Evolutionary conservation across 2,329 filamentous ascomycete species (phyloP).

Genomic region (Trichoderma sp.): DNA sequence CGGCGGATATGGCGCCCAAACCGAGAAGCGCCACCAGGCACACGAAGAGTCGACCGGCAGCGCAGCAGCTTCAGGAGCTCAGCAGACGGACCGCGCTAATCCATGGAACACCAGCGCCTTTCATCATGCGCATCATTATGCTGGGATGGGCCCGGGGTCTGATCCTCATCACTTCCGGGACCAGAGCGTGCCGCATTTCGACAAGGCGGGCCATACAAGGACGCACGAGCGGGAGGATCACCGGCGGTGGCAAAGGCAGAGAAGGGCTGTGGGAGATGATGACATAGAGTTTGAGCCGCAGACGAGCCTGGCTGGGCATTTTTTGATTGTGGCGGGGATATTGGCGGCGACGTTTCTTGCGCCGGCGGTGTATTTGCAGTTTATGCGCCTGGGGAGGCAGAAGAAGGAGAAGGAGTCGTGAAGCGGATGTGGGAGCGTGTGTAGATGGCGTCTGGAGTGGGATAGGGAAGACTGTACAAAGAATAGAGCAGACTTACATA

Average conservation of each 20-base stretch:
- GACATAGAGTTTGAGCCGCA: slow-evolving; percentile 44
- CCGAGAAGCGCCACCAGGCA: slow-evolving; percentile 58
- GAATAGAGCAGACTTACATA: not conserved
- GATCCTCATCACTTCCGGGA: slow-evolving; percentile 49
- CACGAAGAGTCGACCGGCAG: slow-evolving; percentile 47
- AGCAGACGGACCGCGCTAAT: slow-evolving; percentile 5
- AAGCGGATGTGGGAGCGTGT: not conserved
- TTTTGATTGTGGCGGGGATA: slow-evolving; percentile 52
- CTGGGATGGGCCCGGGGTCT: slow-evolving; percentile 63
- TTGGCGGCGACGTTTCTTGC: slow-evolving; percentile 48
- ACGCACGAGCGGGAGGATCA: slow-evolving; percentile 69
- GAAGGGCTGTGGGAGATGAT: slow-evolving; percentile 43
- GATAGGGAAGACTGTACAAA: not conserved
- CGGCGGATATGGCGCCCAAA: slow-evolving; percentile 73
- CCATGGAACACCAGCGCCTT: slow-evolving; percentile 30
- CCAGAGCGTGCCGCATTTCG: slow-evolving; percentile 68
- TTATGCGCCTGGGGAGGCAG: slow-evolving; percentile 38
- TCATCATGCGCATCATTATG: slow-evolving; percentile 22
- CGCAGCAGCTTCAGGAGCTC: slow-evolving; percentile 5
- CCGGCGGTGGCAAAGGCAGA: slow-evolving; percentile 39
- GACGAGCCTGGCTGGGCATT: slow-evolving; percentile 46
- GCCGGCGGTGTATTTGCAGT: slow-evolving; percentile 45
- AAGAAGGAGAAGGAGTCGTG: slow-evolving; percentile 29
- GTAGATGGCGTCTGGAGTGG: not conserved
- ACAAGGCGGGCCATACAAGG: slow-evolving; percentile 68